Evolutionary conservation across 148 eudicot genomes (phyloP).

Genomic region (Persicaria tinctoria): DNA sequence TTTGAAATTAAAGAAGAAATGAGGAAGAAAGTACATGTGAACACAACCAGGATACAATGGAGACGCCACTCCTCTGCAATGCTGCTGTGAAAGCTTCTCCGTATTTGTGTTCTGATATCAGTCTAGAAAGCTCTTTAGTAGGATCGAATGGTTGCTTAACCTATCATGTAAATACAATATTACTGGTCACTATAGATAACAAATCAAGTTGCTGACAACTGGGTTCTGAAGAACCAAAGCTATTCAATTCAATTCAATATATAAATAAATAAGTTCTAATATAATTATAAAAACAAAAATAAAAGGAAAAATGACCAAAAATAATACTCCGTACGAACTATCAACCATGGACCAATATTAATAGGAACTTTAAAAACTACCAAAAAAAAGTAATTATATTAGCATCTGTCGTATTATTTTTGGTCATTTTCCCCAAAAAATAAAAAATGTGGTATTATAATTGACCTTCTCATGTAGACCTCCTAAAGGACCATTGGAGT

Average conservation of each 20-base stretch:
- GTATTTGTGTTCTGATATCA: constrained; percentile 68
- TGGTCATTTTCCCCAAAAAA: too few species aligned
- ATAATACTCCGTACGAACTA: too few species aligned
- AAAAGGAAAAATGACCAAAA: not conserved
- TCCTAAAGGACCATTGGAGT: constrained; percentile 76
- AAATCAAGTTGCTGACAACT: not conserved
- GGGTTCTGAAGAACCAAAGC: constrained; percentile 3
- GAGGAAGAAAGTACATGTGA: constrained; percentile 54
- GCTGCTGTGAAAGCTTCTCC: constrained; percentile 93
- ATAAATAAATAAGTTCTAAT: not conserved
- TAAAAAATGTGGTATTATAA: too few species aligned
- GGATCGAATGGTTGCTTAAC: constrained; percentile 87
- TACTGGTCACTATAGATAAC: not conserved
- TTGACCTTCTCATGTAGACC: constrained; percentile 81
- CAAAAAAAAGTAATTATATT: too few species aligned
- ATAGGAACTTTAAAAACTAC: too few species aligned
- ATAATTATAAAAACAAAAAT: not conserved
- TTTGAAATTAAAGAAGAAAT: not conserved
- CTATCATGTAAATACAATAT: constrained; percentile 31
- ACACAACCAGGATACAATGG: constrained; percentile 91
- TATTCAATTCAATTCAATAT: not conserved
- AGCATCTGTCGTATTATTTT: too few species aligned
- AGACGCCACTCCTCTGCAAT: constrained; percentile 89
- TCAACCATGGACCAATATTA: too few species aligned
- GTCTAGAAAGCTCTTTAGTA: constrained; percentile 70